Base-by-base conservation (phyloP, 1,139 yeast genomes). In the Hemisphaericaspora xylanilytica region DNA sequence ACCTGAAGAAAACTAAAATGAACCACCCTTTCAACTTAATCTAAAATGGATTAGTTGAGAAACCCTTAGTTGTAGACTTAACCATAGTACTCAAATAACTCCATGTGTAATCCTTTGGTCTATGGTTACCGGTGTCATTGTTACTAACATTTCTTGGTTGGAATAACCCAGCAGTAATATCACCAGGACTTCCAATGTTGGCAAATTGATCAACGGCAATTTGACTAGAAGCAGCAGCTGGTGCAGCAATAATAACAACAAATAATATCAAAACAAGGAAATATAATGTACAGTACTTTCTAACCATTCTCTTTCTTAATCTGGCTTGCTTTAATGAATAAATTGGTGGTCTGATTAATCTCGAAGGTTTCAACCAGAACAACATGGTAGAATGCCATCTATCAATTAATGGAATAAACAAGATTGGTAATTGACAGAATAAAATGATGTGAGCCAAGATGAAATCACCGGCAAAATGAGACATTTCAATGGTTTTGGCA, bases 301-400 rank as follows among this genome's bases (percentile, higher is more conserved):
- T 84, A 35, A 94, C 97, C 96, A 94, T 92, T 73, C 98, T 84
- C 85, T 87, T 90, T 75, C 99, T 86, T 65, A 94, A 82, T 71
- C 90, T 85, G 50, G 95, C 94, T 72, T 94, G 98, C 71, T 94
- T 92, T 73, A 92, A 76, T 13, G 97, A 89, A 71, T 88, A 94
- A 61, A 94, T 92, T 55, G 98, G 99, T 50, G 97, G 98, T 69
- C 99, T 87, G 59, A 92, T 92, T 73, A 92, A 96, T 71, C 95
- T 85, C 46, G 95, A 84, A 47, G 98, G 98, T 66, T 89, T 87
- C 70, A 92, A 83, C 99, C 99, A 92, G 82, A 92, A 92, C 69
- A 92, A 78, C 92, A 92, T 83, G 69, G 90, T 85, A 35, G 98
- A 90, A 70, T 92, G 99, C 95, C 96, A 89, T 74, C 90, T 86